A percentile compares a stretch with the other conserved stretches of the same genome.
Conservation (phyloP, 2,329 filamentous ascomycete species). For the Colletotrichum aenigma region DNA sequence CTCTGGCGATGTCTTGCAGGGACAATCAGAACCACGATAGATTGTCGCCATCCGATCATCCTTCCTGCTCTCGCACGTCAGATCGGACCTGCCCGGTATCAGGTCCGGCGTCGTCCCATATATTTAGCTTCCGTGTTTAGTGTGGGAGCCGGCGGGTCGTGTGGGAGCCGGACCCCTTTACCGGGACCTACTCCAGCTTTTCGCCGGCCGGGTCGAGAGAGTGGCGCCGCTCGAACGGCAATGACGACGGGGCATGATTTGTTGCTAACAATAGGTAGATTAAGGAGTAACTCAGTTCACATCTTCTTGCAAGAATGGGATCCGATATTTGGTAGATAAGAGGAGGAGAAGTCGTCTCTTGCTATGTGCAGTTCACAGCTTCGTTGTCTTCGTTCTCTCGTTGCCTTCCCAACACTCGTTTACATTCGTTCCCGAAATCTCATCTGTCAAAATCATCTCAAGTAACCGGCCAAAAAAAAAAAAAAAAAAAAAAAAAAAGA, state of each 20-base stretch:
- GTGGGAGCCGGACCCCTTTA: background rate
- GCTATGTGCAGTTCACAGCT: fast-evolving
- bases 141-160: background rate
- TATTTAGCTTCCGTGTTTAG: background rate
- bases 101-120: background rate
- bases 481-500: too few species aligned
- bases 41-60: background rate
- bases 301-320: background rate
- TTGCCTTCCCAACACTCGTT: background rate
- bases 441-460: too few species aligned
- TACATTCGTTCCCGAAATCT: background rate
- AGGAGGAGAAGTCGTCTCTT: background rate
- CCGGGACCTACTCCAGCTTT: background rate
- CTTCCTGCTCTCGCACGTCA: background rate
- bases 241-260: background rate
- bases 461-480: too few species aligned
- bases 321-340: background rate
- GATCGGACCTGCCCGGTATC: background rate
- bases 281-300: background rate
- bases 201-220: background rate
- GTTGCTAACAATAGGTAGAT: background rate
- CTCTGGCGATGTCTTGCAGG: background rate
- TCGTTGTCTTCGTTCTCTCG: fast-evolving
- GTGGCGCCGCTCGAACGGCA: background rate
- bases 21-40: background rate